Conservation (phyloP, 768 basidiomycete species). For the Boletus pseudopeckii region DNA sequence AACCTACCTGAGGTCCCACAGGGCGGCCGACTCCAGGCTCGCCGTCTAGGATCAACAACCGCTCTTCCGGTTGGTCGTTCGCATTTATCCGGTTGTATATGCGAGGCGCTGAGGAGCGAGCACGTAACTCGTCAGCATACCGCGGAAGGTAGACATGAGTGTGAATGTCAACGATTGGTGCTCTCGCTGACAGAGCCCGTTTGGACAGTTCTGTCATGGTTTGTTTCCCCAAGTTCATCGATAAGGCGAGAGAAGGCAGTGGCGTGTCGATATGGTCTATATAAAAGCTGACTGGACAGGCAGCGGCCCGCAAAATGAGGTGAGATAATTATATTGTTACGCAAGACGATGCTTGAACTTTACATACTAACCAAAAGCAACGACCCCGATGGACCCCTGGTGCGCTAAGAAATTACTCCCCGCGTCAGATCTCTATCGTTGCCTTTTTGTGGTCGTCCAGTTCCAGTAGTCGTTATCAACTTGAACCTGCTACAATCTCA, state of each 20-base stretch:
- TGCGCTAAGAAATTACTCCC: background rate
- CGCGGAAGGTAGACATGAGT: constrained; percentile 83
- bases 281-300: constrained; percentile 12
- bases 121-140: constrained; percentile 67
- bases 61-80: constrained; percentile 55
- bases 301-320: constrained; percentile 6
- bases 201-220: constrained; percentile 27
- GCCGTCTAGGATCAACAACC: constrained; percentile 73
- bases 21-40: constrained; percentile 80
- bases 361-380: constrained; percentile 11
- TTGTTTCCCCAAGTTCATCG: constrained; percentile 26
- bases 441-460: constrained; percentile 1
- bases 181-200: constrained; percentile 16
- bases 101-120: constrained; percentile 60
- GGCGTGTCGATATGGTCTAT: constrained; percentile 6
- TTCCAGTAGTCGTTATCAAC: background rate
- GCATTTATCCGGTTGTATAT: constrained; percentile 49
- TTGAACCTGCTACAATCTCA: background rate
- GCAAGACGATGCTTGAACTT: constrained; percentile 4
- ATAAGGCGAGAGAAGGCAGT: constrained; percentile 16
- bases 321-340: constrained; percentile 18
- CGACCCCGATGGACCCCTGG: constrained; percentile 7
- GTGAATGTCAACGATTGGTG: constrained; percentile 74
- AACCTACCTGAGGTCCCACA: constrained; percentile 66
- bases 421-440: background rate